A percentile compares a stretch with the other conserved stretches of the same genome.
Conservation (phyloP, 768 basidiomycete species). For the Chlorophyllum brunneum region DNA sequence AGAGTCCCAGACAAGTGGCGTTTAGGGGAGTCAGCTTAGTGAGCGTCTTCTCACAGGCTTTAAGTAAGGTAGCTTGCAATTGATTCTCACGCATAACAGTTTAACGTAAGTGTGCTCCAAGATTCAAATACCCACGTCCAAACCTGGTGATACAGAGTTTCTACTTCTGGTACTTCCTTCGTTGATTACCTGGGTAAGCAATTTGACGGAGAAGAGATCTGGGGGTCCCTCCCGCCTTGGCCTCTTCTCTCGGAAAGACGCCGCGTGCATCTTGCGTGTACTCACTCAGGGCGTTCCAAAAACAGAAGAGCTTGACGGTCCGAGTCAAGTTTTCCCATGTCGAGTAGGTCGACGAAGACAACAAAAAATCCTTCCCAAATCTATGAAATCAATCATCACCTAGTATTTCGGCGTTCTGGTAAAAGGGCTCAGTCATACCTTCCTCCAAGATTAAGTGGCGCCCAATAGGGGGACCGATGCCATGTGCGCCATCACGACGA, state of each 20-base stretch:
- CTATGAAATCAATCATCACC: neutral
- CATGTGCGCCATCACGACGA: slow-evolving; percentile 9
- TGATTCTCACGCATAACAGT: no score
- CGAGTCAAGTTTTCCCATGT: slow-evolving; percentile 2
- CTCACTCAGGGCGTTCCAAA: slow-evolving; percentile 7
- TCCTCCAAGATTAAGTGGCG: neutral
- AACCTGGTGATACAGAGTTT: no score
- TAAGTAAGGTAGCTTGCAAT: no score
- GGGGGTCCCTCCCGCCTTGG: slow-evolving; percentile 6
- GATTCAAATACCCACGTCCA: no score
- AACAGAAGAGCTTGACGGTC: neutral
- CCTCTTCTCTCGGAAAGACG: slow-evolving; percentile 1
- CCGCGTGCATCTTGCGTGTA: slow-evolving; percentile 6
- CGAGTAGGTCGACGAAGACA: slow-evolving; percentile 13
- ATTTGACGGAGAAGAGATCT: slow-evolving; percentile 12
- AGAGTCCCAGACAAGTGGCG: no score
- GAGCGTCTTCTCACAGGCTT: no score
- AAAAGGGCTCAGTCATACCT: neutral
- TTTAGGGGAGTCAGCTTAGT: no score
- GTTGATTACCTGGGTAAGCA: neutral
- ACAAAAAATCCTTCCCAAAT: slow-evolving; percentile 2
- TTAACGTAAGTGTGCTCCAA: no score
- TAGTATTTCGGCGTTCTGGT: neutral
- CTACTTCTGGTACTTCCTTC: neutral
- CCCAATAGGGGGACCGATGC: slow-evolving; percentile 2